A percentile compares a stretch with the other conserved stretches of the same genome.
phyloP scores from a whole-genome alignment of 306 rosid genomes.

The Arachis stenosperma region DNA sequence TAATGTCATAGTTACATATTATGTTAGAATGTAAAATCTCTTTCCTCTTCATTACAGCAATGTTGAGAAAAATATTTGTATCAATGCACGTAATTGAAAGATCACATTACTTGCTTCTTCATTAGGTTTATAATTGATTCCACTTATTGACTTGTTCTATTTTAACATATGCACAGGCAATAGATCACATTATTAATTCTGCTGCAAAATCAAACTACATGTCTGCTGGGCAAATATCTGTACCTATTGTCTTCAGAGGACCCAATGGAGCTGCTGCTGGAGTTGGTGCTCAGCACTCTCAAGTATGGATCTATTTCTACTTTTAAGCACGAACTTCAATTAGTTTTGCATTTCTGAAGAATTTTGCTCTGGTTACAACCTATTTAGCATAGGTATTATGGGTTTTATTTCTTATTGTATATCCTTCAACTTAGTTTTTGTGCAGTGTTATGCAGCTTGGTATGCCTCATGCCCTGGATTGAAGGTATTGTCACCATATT shows the following conservation, averaged over 20 bases:
- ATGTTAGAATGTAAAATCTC: conserved; percentile 6
- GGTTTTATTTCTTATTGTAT: conserved; percentile 13
- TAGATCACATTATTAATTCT: conserved; percentile 98
- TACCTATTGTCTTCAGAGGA: conserved; percentile 97
- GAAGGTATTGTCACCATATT: conserved; percentile 91
- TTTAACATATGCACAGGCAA: conserved; percentile 64
- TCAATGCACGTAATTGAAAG: background rate
- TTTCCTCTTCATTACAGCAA: conserved; percentile 10
- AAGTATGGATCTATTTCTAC: conserved; percentile 56
- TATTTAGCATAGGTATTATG: conserved; percentile 6
- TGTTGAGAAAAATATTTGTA: background rate
- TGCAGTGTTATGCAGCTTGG: conserved; percentile 98
- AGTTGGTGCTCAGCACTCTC: conserved; percentile 99
- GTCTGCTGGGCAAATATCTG: conserved; percentile 94
- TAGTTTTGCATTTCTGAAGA: background rate
- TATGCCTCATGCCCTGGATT: conserved; percentile 82
- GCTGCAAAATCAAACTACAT: conserved; percentile 97
- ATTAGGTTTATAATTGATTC: conserved; percentile 5
- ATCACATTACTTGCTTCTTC: conserved; percentile 6
- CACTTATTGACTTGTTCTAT: conserved; percentile 13
- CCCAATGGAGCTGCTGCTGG: conserved; percentile 99
- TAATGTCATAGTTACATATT: background rate
- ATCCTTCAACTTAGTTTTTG: conserved; percentile 12
- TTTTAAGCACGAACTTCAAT: background rate
- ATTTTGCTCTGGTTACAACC: conserved; percentile 25